A percentile compares a stretch with the other conserved stretches of the same genome.
Evolutionary conservation across 2,329 filamentous ascomycete species (phyloP).

Genomic region (Bipolaris zeicola): DNA sequence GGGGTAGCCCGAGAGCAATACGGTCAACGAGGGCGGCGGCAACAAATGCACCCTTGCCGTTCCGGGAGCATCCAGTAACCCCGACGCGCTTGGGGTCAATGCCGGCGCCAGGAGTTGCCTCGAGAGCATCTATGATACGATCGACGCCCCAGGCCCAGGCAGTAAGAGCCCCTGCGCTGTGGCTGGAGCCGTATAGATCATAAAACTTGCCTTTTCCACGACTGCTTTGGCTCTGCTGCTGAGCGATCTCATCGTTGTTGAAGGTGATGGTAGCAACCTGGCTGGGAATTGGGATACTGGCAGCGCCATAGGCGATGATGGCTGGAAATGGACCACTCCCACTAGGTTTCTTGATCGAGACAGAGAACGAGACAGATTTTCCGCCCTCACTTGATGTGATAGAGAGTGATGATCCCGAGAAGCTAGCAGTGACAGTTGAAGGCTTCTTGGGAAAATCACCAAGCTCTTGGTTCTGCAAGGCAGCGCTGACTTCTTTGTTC

Average conservation of each 20-base stretch:
- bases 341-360: slow-evolving; percentile 47
- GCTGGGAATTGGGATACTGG: slow-evolving; percentile 61
- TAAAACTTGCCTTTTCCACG: slow-evolving; percentile 66
- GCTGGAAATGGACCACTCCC: slow-evolving; percentile 59
- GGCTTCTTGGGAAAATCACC: slow-evolving; percentile 47
- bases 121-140: slow-evolving; percentile 65
- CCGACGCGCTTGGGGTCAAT: slow-evolving; percentile 56
- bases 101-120: slow-evolving; percentile 51
- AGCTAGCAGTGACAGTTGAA: slow-evolving; percentile 38
- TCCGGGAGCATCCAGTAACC: slow-evolving; percentile 68
- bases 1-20: slow-evolving; percentile 65
- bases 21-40: slow-evolving; percentile 64
- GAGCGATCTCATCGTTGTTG: slow-evolving; percentile 63
- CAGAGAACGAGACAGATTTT: slow-evolving; percentile 46
- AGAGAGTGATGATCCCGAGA: slow-evolving; percentile 40
- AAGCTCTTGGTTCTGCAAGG: slow-evolving; percentile 47
- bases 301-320: slow-evolving; percentile 62
- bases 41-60: slow-evolving; percentile 69
- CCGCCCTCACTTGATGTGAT: slow-evolving; percentile 44
- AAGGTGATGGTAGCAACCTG: slow-evolving; percentile 64
- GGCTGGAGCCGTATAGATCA: slow-evolving; percentile 61
- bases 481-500: slow-evolving; percentile 45
- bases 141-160: slow-evolving; percentile 69
- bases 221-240: slow-evolving; percentile 52
- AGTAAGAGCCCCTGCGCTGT: slow-evolving; percentile 63